phyloP scores from a whole-genome alignment of 2,329 filamentous ascomycete species.

The Penicillium sp. region DNA sequence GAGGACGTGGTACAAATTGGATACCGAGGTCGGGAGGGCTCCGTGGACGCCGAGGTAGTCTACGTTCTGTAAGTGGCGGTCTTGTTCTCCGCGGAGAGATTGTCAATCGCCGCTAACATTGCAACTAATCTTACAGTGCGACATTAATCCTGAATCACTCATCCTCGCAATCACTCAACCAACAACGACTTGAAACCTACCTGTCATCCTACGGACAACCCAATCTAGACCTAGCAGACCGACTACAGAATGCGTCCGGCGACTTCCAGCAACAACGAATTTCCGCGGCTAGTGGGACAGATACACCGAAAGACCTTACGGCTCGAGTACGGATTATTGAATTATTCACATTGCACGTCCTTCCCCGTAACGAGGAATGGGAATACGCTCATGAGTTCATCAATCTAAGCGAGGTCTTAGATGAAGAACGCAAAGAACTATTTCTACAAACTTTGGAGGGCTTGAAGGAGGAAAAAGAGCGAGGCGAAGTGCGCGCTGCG shows the following conservation, averaged over 20 bases:
- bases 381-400: conserved; percentile 94
- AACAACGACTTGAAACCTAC: conserved; percentile 84
- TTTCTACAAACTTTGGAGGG: conserved; percentile 84
- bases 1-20: conserved; percentile 85
- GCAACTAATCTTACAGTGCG: conserved; percentile 57
- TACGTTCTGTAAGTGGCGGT: conserved; percentile 48
- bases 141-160: conserved; percentile 91
- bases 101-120: conserved; percentile 2
- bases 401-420: conserved; percentile 77
- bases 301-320: conserved; percentile 80
- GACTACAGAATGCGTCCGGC: conserved; percentile 51
- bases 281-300: conserved; percentile 60
- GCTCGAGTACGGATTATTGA: conserved; percentile 89
- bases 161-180: conserved; percentile 77
- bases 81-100: conserved; percentile 10
- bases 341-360: conserved; percentile 89
- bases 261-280: conserved; percentile 35
- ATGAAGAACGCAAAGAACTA: conserved; percentile 86
- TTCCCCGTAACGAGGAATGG: conserved; percentile 94
- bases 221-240: conserved; percentile 68
- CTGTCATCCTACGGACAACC: conserved; percentile 75
- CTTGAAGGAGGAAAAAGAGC: conserved; percentile 78
- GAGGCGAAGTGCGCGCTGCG: conserved; percentile 64
- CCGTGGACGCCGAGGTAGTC: conserved; percentile 92
- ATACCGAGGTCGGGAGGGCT: conserved; percentile 83